Conservation (phyloP, 306 rosid genomes). For the Ormosia semicastrata region DNA sequence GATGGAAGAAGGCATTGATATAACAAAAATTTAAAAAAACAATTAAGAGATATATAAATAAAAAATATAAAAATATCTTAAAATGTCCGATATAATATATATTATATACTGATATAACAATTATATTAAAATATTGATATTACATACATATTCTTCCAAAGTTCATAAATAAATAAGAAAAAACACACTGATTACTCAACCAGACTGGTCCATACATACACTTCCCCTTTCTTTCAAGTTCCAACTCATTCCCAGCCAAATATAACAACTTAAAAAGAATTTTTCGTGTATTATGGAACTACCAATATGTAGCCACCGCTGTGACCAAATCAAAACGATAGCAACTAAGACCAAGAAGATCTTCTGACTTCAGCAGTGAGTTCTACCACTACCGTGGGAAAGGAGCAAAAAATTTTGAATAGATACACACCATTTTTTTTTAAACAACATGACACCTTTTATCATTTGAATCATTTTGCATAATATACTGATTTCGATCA, state of each 20-base stretch:
- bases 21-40: too few species aligned
- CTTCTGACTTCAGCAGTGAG: neutral
- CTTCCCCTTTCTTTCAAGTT: neutral
- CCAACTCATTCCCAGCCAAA: neutral
- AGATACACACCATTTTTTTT: neutral
- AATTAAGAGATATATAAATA: too few species aligned
- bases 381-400: neutral
- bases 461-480: neutral
- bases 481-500: neutral
- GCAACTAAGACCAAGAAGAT: neutral
- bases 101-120: too few species aligned
- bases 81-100: too few species aligned
- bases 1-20: too few species aligned
- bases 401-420: neutral
- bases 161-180: neutral
- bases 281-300: neutral
- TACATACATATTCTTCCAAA: neutral
- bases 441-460: neutral
- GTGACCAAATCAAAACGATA: neutral
- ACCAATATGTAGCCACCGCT: neutral
- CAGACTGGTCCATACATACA: neutral
- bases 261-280: neutral
- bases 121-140: too few species aligned
- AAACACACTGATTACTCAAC: neutral
- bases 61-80: too few species aligned